Evolutionary conservation across 371 early-diverging fungal species (phyloP), one percentile per base, ranked within the genome.

Genomic region (Mortierella sp.): DNA sequence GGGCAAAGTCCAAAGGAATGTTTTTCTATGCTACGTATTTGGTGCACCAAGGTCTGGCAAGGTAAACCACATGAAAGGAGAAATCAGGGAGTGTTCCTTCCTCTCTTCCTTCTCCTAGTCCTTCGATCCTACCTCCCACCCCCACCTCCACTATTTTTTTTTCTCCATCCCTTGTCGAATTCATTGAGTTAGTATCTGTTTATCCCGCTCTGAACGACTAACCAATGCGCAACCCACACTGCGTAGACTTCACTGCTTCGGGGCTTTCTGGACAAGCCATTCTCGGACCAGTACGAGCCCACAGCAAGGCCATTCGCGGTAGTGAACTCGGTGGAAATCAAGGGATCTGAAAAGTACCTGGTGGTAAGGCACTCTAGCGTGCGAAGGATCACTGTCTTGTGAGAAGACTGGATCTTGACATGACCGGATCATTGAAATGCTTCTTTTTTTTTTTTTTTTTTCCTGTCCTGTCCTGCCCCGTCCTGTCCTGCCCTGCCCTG

Each of bases 41-140:
- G 99, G 99, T 11, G 96, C 97, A 0, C 87, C 94, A 15, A 94
- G 95, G 5, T 90, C 93, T 0, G 99, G 99, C 62, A 99, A 99
- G 89, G 93, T 92, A 87, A 37, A 37, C 37, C 37, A 37, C 37
- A 37, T 37, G 37, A 37, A 9, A 37, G 9, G 9, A 9, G 37
- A 50, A 50, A 4, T n/a, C 16, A 50, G 14, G 21, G 37, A 37
- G 37, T 37, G 37, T 51, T 53, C 15, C 25, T 50, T 44, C 19
- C 50, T 18, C 23, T 14, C 11, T 21, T n/a, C 51, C 57, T 48
- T 47, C 9, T 14, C 28, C 14, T 57, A n/a, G n/a, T 53, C 15
- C 25, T 50, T 44, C 19, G 51, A 26, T n/a, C 19, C 11, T 21
- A 12, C 51, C 57, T 48, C 30, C 9, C 4, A n/a, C 14, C 51